Evolutionary conservation across 495 filamentous ascomycete genomes (phyloP).

Genomic region (Pseudoneurospora amorphoporcata): DNA sequence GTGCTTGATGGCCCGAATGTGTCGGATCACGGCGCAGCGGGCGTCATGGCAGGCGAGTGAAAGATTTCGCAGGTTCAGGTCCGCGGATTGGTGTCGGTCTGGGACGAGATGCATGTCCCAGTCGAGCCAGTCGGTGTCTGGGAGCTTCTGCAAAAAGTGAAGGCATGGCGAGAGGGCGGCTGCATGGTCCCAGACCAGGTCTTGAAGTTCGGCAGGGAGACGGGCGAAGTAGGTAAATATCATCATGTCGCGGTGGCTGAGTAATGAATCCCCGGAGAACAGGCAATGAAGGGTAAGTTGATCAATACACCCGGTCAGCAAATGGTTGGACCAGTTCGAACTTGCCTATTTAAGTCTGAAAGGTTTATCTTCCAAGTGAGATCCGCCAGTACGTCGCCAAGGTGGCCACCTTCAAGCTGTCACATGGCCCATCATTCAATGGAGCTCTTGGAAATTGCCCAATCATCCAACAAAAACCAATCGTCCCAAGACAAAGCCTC

Average conservation of each 20-base stretch:
- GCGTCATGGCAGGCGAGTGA: conserved; percentile 1
- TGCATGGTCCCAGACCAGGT: conserved; percentile 17
- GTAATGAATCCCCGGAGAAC: conserved; percentile 2
- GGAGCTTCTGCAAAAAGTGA: conserved; percentile 31
- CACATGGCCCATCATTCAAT: background rate
- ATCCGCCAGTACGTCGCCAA: background rate
- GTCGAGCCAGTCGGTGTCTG: conserved; percentile 34
- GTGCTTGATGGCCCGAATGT: background rate
- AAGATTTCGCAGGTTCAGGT: conserved; percentile 13
- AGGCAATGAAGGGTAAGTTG: background rate
- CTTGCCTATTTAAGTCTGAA: background rate
- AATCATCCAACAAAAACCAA: background rate
- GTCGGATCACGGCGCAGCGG: background rate
- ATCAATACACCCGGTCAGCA: background rate
- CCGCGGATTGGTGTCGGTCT: conserved; percentile 27
- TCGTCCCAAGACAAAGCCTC: background rate
- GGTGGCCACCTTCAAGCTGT: background rate
- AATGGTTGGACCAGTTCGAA: background rate
- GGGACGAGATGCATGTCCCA: conserved; percentile 13
- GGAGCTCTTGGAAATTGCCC: background rate
- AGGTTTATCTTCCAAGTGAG: background rate
- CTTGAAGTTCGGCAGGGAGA: conserved; percentile 14
- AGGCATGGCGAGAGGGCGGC: conserved; percentile 9
- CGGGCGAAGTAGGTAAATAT: conserved; percentile 12
- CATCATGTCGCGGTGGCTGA: conserved; percentile 23